Conservation (phyloP, 2,329 filamentous ascomycete species). For the Tolypocladium capitatum region DNA sequence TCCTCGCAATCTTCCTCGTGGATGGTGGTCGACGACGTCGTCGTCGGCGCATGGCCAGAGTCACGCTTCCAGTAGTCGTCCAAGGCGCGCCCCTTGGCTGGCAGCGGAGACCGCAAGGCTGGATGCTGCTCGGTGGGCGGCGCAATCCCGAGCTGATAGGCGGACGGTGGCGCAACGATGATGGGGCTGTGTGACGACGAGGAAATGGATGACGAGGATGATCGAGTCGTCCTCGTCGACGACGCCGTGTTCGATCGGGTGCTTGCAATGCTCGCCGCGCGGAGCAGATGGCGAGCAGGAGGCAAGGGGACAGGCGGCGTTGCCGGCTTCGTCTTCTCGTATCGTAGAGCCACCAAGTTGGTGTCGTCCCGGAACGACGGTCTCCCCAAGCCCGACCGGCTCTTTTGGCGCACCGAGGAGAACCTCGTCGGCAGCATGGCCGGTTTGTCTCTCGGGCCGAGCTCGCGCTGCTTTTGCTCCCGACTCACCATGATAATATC, state of each 20-base stretch:
- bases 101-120: constrained; percentile 25
- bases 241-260: constrained; percentile 7
- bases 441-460: not conserved
- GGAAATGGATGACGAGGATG: constrained; percentile 11
- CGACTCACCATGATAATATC: not conserved
- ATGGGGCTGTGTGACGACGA: constrained; percentile 13
- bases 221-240: constrained; percentile 9
- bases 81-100: constrained; percentile 11
- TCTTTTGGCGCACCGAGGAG: constrained; percentile 29
- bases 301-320: constrained; percentile 43
- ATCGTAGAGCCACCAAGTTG: constrained; percentile 40
- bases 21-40: constrained; percentile 16
- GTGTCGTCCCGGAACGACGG: constrained; percentile 32
- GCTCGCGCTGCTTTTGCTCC: not conserved
- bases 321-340: constrained; percentile 46
- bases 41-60: constrained; percentile 36
- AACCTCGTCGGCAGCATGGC: constrained; percentile 26
- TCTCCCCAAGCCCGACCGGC: constrained; percentile 20
- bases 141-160: constrained; percentile 18
- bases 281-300: constrained; percentile 20
- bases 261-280: constrained; percentile 6
- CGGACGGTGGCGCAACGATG: constrained; percentile 15
- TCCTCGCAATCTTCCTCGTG: constrained; percentile 28
- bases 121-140: constrained; percentile 40
- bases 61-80: constrained; percentile 39